Base-by-base conservation (phyloP, 495 filamentous ascomycete genomes). In the Hypoxylon subgilvum region DNA sequence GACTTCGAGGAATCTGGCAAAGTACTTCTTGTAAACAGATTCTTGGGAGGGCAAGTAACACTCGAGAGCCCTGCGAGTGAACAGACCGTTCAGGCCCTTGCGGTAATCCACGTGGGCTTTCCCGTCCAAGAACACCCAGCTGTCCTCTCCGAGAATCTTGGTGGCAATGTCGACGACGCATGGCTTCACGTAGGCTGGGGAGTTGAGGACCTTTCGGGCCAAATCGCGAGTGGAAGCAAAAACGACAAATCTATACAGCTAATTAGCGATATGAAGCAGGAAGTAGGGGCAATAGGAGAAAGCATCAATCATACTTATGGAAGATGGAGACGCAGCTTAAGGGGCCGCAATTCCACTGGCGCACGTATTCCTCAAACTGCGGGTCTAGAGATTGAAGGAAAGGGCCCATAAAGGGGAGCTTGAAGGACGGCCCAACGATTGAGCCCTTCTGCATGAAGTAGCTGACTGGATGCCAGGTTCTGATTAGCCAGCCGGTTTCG, bases 51-150 rank as follows among this genome's bases (percentile, higher is more conserved):
- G 94, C 4, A 98, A 85, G 72, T 98, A 98, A 67, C 78, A 79
- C 65, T 88, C 86, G 65, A 98, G 85, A 27, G 94, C 90, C 69
- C 87, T 84, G 61, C 92, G 90, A 9, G 93, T 97, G 78, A 98
- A 98, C 19, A 98, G 82, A 44, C 86, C 87, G 70, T 97, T 97
- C 54, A 98, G 79, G 54, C 95, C 94, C 75, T 96, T 97, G 70
- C 94, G 91, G 76, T 91, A 98, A 55, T 98, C 94, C 52, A 96
- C 90, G 67, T 98, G 94, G 38, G 85, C 86, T 73, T 91, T 93
- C 58, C 94, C 94, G 71, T 97, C 94, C 66, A 98, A 78, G 79
- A 98, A 98, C 6, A 98, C 94, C 92, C 92, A 98, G 78, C 97
- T 97, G 60, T 82, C 86, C 52, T 87, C 84, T 30, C 94, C 90